These are phyloP conservation scores for Oryza brachyantha DNA, from an alignment of 176 grass and related monocot genomes.

Conservation along the genomic window DNA sequence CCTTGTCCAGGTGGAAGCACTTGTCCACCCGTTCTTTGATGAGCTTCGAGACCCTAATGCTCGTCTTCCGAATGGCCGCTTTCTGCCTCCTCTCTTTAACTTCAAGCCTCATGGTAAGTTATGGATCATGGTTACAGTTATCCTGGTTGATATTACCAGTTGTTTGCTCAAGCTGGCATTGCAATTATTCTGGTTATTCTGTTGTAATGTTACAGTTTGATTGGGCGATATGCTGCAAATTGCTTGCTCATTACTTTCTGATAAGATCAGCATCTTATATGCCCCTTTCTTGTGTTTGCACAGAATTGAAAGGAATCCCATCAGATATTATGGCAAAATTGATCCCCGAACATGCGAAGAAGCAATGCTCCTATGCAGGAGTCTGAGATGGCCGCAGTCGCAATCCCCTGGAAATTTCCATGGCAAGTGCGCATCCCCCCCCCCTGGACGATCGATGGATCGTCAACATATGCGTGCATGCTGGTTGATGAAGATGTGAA, in stretches of 20 bases:
- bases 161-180: neutral
- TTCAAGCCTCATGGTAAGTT: conserved; percentile 70
- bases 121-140: neutral
- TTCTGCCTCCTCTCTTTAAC: conserved; percentile 70
- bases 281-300: neutral
- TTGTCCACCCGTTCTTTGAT: conserved; percentile 83
- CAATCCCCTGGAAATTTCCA: neutral
- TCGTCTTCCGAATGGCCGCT: conserved; percentile 68
- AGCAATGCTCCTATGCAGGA: conserved; percentile 66
- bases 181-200: neutral
- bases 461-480: neutral
- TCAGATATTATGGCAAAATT: conserved; percentile 55
- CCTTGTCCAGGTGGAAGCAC: conserved; percentile 54
- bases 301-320: conserved; percentile 88
- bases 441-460: conserved; percentile 15
- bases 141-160: neutral
- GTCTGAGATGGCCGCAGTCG: conserved; percentile 24
- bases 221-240: neutral
- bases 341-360: conserved; percentile 90
- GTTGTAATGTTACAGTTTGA: neutral
- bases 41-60: conserved; percentile 66
- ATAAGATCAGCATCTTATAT: neutral
- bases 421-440: conserved; percentile 15
- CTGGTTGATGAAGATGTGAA: conserved; percentile 26
- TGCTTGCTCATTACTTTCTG: neutral